Percentiles rank a stretch among this genome's conserved stretches.
These are phyloP conservation scores for Botrytis squamosa DNA, from an alignment of 2,329 filamentous ascomycete genomes.

Conservation along the genomic window DNA sequence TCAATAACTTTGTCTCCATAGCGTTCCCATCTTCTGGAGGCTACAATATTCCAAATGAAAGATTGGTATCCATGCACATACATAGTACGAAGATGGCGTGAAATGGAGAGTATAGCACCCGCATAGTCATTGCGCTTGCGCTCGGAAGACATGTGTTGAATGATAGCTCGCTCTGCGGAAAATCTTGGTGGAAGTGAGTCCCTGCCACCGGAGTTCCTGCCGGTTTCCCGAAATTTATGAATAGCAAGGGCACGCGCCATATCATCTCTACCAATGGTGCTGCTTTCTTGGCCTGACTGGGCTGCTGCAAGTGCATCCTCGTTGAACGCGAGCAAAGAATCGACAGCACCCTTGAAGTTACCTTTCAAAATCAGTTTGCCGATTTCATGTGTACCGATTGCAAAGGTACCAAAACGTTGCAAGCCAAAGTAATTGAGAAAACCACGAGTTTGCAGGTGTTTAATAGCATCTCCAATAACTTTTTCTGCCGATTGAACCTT, in stretches of 20 bases:
- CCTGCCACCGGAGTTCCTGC: conserved; percentile 53
- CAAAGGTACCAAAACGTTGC: conserved; percentile 92
- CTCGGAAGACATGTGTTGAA: conserved; percentile 64
- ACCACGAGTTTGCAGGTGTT: conserved; percentile 68
- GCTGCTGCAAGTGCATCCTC: conserved; percentile 58
- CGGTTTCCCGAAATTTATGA: conserved; percentile 65
- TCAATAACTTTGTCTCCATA: conserved; percentile 73
- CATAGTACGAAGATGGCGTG: conserved; percentile 81
- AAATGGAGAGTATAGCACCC: conserved; percentile 77
- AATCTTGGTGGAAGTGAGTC: conserved; percentile 75
- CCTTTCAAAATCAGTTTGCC: conserved; percentile 81
- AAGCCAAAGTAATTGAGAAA: conserved; percentile 98
- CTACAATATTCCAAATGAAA: conserved; percentile 86
- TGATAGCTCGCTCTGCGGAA: conserved; percentile 73
- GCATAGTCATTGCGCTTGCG: conserved; percentile 63
- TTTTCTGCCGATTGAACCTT: conserved; percentile 46
- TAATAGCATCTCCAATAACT: conserved; percentile 59
- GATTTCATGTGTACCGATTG: conserved; percentile 79
- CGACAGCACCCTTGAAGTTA: conserved; percentile 77
- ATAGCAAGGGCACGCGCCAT: conserved; percentile 76
- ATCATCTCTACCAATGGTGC: conserved; percentile 70
- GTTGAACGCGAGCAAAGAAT: conserved; percentile 73
- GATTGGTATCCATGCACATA: conserved; percentile 98
- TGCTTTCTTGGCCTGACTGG: conserved; percentile 44
- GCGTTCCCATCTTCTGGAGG: conserved; percentile 74